These are phyloP conservation scores for Arctostaphylos glauca DNA, from an alignment of 148 eudicot genomes.

Conservation along the genomic window DNA sequence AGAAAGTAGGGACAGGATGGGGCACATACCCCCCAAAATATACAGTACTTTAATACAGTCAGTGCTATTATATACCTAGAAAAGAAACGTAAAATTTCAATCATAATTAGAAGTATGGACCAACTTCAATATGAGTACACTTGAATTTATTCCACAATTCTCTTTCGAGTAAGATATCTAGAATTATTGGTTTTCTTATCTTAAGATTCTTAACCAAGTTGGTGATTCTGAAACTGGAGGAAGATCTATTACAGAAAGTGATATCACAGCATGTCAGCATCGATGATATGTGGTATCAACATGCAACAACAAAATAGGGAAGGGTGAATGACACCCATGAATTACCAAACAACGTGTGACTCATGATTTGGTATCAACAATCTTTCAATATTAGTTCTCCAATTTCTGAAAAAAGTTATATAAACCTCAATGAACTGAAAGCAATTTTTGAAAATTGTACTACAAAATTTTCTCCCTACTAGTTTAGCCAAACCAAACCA, in stretches of 20 bases:
- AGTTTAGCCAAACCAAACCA: no score
- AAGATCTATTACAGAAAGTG: neutral
- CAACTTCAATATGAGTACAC: neutral
- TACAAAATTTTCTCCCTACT: neutral
- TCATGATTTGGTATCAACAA: neutral
- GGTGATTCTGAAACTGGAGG: slow-evolving; percentile 6
- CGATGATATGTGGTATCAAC: neutral
- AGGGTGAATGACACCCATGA: neutral
- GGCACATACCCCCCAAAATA: neutral
- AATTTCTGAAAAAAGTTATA: neutral
- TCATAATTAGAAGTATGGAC: neutral
- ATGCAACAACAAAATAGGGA: neutral
- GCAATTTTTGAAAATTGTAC: neutral
- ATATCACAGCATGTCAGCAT: neutral
- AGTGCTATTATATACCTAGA: neutral
- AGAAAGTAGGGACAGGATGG: neutral
- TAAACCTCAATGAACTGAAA: neutral
- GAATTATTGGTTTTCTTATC: neutral
- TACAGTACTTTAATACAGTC: neutral
- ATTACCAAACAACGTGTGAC: neutral
- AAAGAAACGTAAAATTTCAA: neutral
- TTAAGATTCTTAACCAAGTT: neutral
- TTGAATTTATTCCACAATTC: neutral
- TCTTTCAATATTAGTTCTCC: neutral
- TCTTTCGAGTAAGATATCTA: neutral